Base-by-base conservation (phyloP, 352 stramenopile species). In the Globisporangium parvum region DNA sequence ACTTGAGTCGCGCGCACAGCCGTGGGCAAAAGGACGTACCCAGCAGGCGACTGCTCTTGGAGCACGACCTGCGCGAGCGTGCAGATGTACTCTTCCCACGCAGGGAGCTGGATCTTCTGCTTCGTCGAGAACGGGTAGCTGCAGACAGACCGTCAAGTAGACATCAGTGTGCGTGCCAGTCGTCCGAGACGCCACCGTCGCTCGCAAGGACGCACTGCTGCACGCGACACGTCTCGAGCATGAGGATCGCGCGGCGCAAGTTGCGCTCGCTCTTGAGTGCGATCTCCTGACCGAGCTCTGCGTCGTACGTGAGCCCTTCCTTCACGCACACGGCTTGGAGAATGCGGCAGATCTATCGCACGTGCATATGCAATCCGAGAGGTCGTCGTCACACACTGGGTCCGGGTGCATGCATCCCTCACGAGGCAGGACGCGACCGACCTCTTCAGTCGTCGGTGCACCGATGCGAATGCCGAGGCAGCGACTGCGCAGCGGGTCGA, bases 71-170 rank as follows among this genome's bases (percentile, higher is more conserved):
- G 86, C 20, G 97, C 93, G 18, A 99, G 70, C 61, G 86, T 86
- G 42, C 67, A 73, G 73, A 99, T 98, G 75, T 98, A 99, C 12
- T 96, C 73, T 75, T 99, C 96, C 96, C 97, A 99, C 61, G 99
- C 97, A 6, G 88, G 85, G 51, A 93, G 56, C 57, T 91, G 76
- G 39, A 98, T 85, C 56, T 82, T 67, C 59, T 96, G 83, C 6
- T 96, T 73, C 0, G 72, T 52, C 3, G 69, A 72, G 66, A 96
- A 96, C n/a, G 87, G 88, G 50, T 96, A 96, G 53, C 80, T 93
- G 42, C 12, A 58, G 17, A 4, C 48, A 39, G 24, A 23, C 9
- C n/a, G 12, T 28, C 10, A 21, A n/a, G n/a, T n/a, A n/a, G n/a
- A n/a, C n/a, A n/a, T n/a, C n/a, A n/a, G n/a, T 31, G 26, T 6